These are phyloP conservation scores for Cyclostephanos invisitatus DNA, from an alignment of 108 stramenopile species.

Conservation along the genomic window DNA sequence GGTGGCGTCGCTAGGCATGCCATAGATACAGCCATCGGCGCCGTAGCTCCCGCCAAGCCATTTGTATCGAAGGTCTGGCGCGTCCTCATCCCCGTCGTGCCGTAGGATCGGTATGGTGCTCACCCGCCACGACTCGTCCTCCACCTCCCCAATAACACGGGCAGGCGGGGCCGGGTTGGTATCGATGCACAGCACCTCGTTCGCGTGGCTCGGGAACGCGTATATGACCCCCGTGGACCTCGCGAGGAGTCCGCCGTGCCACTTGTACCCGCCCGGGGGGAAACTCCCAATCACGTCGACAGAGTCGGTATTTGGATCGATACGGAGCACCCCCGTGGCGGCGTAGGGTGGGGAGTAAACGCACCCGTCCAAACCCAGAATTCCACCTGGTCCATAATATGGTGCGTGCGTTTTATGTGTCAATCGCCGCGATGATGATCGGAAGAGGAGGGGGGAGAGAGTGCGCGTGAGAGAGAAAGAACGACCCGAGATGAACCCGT, in stretches of 20 bases:
- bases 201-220: conserved; percentile 44
- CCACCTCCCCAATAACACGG: neutral
- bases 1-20: conserved; percentile 61
- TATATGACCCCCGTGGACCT: conserved; percentile 39
- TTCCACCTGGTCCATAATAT: conserved; percentile 16
- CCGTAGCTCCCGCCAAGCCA: conserved; percentile 72
- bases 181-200: conserved; percentile 44
- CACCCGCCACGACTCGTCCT: conserved; percentile 37
- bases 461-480: neutral
- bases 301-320: conserved; percentile 33
- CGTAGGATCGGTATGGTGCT: conserved; percentile 40
- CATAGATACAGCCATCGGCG: conserved; percentile 84
- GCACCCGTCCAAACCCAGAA: conserved; percentile 49
- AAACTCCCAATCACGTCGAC: conserved; percentile 40
- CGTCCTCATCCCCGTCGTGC: conserved; percentile 29
- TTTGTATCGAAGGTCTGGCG: conserved; percentile 37
- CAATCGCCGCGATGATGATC: neutral
- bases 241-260: conserved; percentile 57
- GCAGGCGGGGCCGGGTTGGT: conserved; percentile 31
- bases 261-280: conserved; percentile 34
- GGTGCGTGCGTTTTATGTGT: neutral
- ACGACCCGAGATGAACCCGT: neutral
- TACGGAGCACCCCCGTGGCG: conserved; percentile 42
- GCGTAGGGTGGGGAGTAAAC: conserved; percentile 41
- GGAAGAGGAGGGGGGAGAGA: neutral